Percentiles rank a stretch among this genome's conserved stretches.
Evolutionary conservation across 2,329 filamentous ascomycete genomes (phyloP).

Genomic region (Nemania serpens): DNA sequence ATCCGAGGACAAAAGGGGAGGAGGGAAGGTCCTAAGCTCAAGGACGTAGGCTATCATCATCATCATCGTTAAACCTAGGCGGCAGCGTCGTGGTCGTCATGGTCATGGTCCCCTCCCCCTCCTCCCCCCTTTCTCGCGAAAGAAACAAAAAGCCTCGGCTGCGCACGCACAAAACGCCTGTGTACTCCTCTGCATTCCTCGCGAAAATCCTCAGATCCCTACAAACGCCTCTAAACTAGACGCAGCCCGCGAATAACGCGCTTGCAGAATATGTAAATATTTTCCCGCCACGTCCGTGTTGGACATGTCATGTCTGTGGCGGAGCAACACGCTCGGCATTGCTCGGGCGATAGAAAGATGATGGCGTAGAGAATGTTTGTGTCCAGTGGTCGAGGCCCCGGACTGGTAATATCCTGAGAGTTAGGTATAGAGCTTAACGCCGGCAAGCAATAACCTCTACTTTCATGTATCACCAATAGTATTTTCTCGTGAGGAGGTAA

Average conservation of each 20-base stretch:
- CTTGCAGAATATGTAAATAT: too few species aligned
- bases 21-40: background rate
- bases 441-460: constrained; percentile 26
- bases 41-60: constrained; percentile 9
- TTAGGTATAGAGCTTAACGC: constrained; percentile 4
- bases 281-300: too few species aligned
- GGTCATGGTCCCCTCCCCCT: too few species aligned
- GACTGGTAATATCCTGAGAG: constrained; percentile 37
- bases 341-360: constrained; percentile 16
- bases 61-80: constrained; percentile 13
- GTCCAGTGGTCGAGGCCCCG: constrained; percentile 18
- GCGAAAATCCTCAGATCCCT: constrained; percentile 17
- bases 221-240: constrained; percentile 20
- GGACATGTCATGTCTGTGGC: background rate
- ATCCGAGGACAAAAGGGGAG: constrained; percentile 1
- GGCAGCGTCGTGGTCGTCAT: background rate
- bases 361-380: constrained; percentile 21
- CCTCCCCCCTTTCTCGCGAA: background rate
- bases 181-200: constrained; percentile 15
- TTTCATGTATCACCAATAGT: constrained; percentile 21
- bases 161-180: constrained; percentile 15
- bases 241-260: constrained; percentile 9
- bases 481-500: constrained; percentile 9
- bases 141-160: constrained; percentile 1
- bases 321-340: constrained; percentile 17